Evolutionary conservation across 176 grass and related monocot species (phyloP).

Genomic region (Eleusine indica): DNA sequence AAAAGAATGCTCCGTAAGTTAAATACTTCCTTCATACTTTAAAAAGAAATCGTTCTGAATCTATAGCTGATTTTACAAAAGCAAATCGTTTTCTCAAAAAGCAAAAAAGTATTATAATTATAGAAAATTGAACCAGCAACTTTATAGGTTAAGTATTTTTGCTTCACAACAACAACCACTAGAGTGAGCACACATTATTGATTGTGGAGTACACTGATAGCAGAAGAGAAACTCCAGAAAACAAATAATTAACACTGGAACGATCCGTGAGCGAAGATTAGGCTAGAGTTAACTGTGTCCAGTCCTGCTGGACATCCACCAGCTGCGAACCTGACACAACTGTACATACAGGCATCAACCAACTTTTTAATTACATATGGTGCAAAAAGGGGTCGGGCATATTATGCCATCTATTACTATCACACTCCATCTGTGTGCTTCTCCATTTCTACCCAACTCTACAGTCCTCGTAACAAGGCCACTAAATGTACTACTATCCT

Average conservation of each 20-base stretch:
- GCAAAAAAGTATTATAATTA: no score
- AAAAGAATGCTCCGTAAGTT: neutral
- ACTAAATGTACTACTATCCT: constrained; percentile 29
- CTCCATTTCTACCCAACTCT: neutral
- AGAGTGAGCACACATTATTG: no score
- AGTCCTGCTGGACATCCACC: constrained; percentile 2
- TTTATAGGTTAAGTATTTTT: no score
- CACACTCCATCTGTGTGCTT: neutral
- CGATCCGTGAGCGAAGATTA: neutral
- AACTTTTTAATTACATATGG: constrained; percentile 20
- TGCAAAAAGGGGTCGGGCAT: constrained; percentile 9
- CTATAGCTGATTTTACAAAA: no score
- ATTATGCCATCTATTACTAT: neutral
- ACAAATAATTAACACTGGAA: neutral
- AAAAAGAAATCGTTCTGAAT: no score
- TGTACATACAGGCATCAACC: constrained; percentile 27
- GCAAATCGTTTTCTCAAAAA: no score
- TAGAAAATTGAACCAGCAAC: no score
- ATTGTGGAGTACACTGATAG: neutral
- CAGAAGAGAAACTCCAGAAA: neutral
- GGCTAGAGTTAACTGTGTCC: neutral
- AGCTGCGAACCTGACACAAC: constrained; percentile 5
- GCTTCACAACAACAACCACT: no score
- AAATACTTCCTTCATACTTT: neutral
- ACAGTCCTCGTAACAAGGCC: neutral